These are phyloP conservation scores for Pterocarpus santalinus DNA, from an alignment of 306 rosid genomes.

Conservation along the genomic window DNA sequence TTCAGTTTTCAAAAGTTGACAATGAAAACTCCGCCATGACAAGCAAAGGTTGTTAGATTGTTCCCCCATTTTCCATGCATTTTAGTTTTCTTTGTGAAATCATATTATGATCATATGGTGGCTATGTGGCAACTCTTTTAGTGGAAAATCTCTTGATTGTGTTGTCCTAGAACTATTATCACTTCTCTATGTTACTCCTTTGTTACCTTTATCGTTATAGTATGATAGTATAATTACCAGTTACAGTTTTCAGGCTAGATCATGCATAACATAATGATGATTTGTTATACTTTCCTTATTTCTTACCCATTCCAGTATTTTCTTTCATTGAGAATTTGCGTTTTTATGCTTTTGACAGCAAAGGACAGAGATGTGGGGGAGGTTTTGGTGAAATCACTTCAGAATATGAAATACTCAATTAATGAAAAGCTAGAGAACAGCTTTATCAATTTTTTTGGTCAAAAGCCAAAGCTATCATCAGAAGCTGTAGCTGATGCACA, in stretches of 20 bases:
- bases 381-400: conserved; percentile 83
- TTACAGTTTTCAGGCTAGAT: conserved; percentile 8
- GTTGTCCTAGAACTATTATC: conserved; percentile 28
- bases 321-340: conserved; percentile 36
- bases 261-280: conserved; percentile 9
- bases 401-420: conserved; percentile 76
- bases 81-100: conserved; percentile 29
- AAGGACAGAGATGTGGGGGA: conserved; percentile 81
- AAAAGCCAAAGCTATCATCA: conserved; percentile 50
- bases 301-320: conserved; percentile 25
- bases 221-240: conserved; percentile 21
- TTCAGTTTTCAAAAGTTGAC: conserved; percentile 79
- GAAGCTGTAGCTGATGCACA: conserved; percentile 51
- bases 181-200: conserved; percentile 1
- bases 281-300: conserved; percentile 16
- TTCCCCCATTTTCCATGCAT: conserved; percentile 21
- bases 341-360: conserved; percentile 58
- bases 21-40: conserved; percentile 61
- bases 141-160: conserved; percentile 6
- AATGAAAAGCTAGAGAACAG: conserved; percentile 86
- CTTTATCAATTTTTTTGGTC: conserved; percentile 64
- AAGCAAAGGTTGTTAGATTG: conserved; percentile 60
- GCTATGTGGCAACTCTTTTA: background rate
- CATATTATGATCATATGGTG: conserved; percentile 27
- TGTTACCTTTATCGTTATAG: conserved; percentile 11